Conservation (phyloP, 2,329 filamentous ascomycete species). For the Cladosporium colombiae region DNA sequence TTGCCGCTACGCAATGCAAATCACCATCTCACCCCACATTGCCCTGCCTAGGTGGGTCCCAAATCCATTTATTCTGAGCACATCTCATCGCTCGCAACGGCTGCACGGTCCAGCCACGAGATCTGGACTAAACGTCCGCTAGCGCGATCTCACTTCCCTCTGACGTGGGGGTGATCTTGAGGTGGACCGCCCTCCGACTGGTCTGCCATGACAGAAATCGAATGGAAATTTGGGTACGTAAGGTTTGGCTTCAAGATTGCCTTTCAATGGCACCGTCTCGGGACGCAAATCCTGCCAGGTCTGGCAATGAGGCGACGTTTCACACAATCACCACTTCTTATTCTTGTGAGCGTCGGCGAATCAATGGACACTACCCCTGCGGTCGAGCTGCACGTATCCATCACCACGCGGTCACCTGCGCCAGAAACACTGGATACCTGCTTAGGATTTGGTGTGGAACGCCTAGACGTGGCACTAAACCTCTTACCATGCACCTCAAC, state of each 20-base stretch:
- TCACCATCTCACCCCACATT: slow-evolving; percentile 13
- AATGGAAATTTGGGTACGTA: not conserved
- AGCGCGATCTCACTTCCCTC: slow-evolving; percentile 14
- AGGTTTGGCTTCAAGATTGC: slow-evolving; percentile 17
- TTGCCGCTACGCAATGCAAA: slow-evolving; percentile 10
- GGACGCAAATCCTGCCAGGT: slow-evolving; percentile 2
- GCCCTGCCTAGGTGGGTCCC: slow-evolving; percentile 9
- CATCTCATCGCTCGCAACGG: slow-evolving; percentile 12
- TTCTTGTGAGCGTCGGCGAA: not conserved
- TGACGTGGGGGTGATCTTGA: slow-evolving; percentile 10
- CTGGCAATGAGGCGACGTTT: slow-evolving; percentile 3
- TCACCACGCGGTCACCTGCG: slow-evolving; percentile 17
- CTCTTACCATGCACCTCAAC: slow-evolving; percentile 11
- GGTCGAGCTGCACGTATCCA: slow-evolving; percentile 13
- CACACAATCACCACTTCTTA: slow-evolving; percentile 8
- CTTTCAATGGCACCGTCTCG: slow-evolving; percentile 15
- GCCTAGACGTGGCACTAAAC: slow-evolving; percentile 16
- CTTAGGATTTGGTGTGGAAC: slow-evolving; percentile 16
- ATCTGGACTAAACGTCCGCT: slow-evolving; percentile 15
- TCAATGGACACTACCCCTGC: slow-evolving; percentile 16
- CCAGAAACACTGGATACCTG: slow-evolving; percentile 13
- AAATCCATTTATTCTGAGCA: slow-evolving; percentile 2
- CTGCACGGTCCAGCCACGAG: slow-evolving; percentile 14
- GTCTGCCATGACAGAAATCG: not conserved
- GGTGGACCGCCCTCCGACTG: slow-evolving; percentile 9